Evolutionary conservation across 192 early-diverging fungal species (phyloP), one percentile per base, ranked within the genome.

Genomic region (Coemansia sp.): DNA sequence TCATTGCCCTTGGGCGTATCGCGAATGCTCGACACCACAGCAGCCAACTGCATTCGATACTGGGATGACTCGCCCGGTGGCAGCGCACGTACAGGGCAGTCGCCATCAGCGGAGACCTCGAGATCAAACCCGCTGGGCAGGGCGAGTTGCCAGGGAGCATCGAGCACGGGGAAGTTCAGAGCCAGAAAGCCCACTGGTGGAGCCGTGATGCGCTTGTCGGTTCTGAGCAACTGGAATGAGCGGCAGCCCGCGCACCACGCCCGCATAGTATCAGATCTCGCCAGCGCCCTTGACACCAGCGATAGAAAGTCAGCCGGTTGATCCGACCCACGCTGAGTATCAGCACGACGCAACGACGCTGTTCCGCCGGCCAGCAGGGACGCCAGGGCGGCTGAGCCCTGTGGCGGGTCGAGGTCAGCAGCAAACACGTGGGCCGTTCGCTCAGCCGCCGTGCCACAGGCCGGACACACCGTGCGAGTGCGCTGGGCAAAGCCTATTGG

Each of bases 211-310:
- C 82, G 73, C 63, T 92, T 93, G 34, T 83, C 86, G 28, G 93
- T 91, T 0, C 86, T 84, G 14, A 87, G 89, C 6, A 92, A 86
- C 61, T 92, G 92, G 70, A 95, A 97, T 70, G 88, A 84, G 36
- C 88, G 87, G 75, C 96, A 99, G 21, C 74, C 68, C 6, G 86
- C 64, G 64, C 96, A 99, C 91, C 93, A 96, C 16, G 93, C 94
- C 1, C 87, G 82, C 48, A 64, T 69, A 6, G 72, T 77, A 8
- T 75, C 75, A 6, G 38, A 23, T 0, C 65, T 62, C 0, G 62
- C 69, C 57, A 75, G 62, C 0, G 75, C 47, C 12, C 66, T 65
- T 8, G 50, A 48, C 23, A 77, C 57, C 7, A 84, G 62, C 14
- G 57, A 45, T 14, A 65, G 48, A 4, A 85, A 72, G 66, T 66